phyloP scores from a whole-genome alignment of 1,284 basidiomycete genomes.

The Tetrapyrgos nigripes region DNA sequence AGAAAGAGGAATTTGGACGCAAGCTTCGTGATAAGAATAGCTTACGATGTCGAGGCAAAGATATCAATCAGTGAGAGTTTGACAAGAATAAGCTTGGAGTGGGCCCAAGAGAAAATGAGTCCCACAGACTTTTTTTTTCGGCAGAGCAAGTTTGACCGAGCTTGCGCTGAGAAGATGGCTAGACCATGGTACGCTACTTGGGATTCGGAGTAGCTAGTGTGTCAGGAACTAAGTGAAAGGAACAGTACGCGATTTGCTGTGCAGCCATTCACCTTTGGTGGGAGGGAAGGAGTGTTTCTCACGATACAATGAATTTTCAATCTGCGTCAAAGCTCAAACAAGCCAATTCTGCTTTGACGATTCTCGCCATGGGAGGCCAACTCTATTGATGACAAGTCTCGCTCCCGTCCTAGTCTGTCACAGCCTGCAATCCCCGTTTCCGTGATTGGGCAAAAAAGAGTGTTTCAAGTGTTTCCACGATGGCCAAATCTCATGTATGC shows the following conservation, averaged over 20 bases:
- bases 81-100: background rate
- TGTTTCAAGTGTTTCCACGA: constrained; percentile 8
- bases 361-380: constrained; percentile 5
- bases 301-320: constrained; percentile 1
- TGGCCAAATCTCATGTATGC: background rate
- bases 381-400: background rate
- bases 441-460: constrained; percentile 9
- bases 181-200: background rate
- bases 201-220: background rate
- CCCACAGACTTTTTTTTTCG: background rate
- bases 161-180: background rate
- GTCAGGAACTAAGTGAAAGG: background rate
- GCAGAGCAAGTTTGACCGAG: background rate
- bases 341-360: constrained; percentile 7
- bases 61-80: background rate
- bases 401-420: background rate
- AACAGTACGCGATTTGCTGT: background rate
- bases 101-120: background rate
- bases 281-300: constrained; percentile 3
- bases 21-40: background rate
- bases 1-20: no score
- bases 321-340: background rate
- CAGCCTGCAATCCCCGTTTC: constrained; percentile 3
- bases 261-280: constrained; percentile 2
- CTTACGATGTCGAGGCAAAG: background rate